Evolutionary conservation across 2,329 filamentous ascomycete species (phyloP), one percentile per base, ranked within the genome.

Genomic region (Verticillium alfalfae): DNA sequence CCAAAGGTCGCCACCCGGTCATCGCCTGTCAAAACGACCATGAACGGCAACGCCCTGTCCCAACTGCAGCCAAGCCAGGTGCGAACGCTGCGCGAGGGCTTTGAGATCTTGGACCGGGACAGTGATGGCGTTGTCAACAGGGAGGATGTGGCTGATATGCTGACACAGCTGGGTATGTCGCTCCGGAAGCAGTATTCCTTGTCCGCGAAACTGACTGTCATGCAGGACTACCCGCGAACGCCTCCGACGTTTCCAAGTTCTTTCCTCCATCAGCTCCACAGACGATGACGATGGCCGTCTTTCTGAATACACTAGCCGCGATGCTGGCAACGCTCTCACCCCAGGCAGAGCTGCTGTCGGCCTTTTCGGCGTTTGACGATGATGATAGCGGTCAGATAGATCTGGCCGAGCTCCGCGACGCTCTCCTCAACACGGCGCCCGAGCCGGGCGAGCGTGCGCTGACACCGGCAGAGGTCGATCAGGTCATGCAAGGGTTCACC

Each of bases 331-430:
- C 88, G 0, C 80, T 98, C 18, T 96, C 92, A 0, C 88, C 91
- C 0, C 85, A 87, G 26, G 84, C 87, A 16, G 95, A 99, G 72
- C 83, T 99, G 10, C 79, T 92, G 22, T 94, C 93, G 1, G 95
- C 95, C 0, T 94, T 99, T 67, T 92, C 92, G 2, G 95, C 95
- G 0, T 98, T 98, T 72, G 95, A 99, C 71, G 91, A 96, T 65
- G 93, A 96, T 65, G 95, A 99, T 72, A 95, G 91, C 69, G 95
- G 95, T 3, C 93, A 97, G 75, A 87, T 98, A 45, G 93, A 98
- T 71, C 78, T 96, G 22, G 84, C 79, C 0, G 92, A 97, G 74
- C 77, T 99, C 65, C 87, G 90, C 56, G 91, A 95, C 67, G 92
- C 94, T 0, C 75, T 99, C 55, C 76, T 97, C 49, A 85, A 93